phyloP scores from a whole-genome alignment of 805 yeast species.

The Kodamaea leandrae region DNA sequence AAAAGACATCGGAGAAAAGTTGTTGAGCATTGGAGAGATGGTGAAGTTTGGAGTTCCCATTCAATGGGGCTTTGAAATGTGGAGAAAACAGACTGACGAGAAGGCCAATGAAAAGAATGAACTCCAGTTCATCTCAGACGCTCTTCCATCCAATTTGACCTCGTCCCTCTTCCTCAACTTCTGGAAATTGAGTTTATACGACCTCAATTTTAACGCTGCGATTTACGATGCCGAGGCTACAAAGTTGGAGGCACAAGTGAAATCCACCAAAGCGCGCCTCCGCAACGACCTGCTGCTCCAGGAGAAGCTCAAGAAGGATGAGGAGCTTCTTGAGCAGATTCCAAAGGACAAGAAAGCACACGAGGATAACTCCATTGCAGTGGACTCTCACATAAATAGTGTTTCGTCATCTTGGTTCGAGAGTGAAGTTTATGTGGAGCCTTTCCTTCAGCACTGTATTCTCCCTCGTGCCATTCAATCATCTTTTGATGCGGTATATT shows the following conservation, averaged over 20 bases:
- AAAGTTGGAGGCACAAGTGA: slow-evolving; percentile 36
- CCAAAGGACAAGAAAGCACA: slow-evolving; percentile 38
- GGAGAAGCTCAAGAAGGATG: slow-evolving; percentile 26
- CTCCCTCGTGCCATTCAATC: slow-evolving; percentile 78
- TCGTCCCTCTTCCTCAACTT: slow-evolving; percentile 36
- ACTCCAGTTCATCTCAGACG: neutral
- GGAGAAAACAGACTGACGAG: neutral
- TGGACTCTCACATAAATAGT: slow-evolving; percentile 28
- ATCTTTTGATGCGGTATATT: slow-evolving; percentile 74
- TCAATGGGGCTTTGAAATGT: slow-evolving; percentile 45
- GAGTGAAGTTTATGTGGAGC: neutral
- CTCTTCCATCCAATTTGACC: neutral
- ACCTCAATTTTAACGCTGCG: slow-evolving; percentile 52
- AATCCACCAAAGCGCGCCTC: slow-evolving; percentile 36
- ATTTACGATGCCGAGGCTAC: slow-evolving; percentile 48
- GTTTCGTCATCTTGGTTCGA: slow-evolving; percentile 15
- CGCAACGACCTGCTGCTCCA: slow-evolving; percentile 20
- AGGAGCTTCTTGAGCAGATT: slow-evolving; percentile 24
- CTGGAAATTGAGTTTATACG: slow-evolving; percentile 74
- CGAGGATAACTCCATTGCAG: neutral
- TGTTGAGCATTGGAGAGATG: neutral
- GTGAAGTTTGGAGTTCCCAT: slow-evolving; percentile 44
- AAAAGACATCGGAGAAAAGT: slow-evolving; percentile 19
- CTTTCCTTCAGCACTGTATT: slow-evolving; percentile 62
- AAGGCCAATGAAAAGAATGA: neutral